Percentiles rank a stretch among this genome's conserved stretches.
Evolutionary conservation across 1,284 basidiomycete species (phyloP).

Genomic region (Ustilago nuda): DNA sequence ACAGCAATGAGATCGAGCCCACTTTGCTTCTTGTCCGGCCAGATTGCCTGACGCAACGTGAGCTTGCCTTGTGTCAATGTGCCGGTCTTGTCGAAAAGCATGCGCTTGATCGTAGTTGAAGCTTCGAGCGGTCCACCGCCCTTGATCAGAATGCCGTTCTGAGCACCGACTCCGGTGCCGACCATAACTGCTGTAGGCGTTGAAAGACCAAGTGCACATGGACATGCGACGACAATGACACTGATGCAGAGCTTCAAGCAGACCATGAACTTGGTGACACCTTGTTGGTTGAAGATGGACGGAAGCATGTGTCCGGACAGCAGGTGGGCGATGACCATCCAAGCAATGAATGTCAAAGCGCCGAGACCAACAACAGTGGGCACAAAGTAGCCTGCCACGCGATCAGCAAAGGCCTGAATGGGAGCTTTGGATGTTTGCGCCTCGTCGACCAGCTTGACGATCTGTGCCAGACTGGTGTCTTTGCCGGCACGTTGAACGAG

Average conservation of each 20-base stretch:
- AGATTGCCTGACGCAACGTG: constrained; percentile 79
- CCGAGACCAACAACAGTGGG: constrained; percentile 88
- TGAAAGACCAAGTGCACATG: constrained; percentile 93
- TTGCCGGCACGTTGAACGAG: constrained; percentile 92
- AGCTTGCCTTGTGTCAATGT: constrained; percentile 92
- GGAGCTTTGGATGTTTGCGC: constrained; percentile 98
- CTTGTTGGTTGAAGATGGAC: constrained; percentile 83
- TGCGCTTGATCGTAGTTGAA: constrained; percentile 81
- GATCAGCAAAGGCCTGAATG: constrained; percentile 96
- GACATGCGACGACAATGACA: constrained; percentile 97
- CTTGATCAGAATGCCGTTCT: constrained; percentile 98
- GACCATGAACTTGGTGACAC: constrained; percentile 86
- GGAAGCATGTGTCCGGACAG: constrained; percentile 77
- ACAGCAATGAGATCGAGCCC: constrained; percentile 29
- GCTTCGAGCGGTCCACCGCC: constrained; percentile 94
- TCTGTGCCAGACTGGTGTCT: constrained; percentile 94
- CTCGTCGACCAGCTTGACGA: constrained; percentile 95
- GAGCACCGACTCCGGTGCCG: constrained; percentile 94
- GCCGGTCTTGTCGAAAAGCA: constrained; percentile 97
- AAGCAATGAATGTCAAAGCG: constrained; percentile 82
- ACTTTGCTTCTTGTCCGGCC: constrained; percentile 74
- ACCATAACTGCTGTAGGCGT: constrained; percentile 99
- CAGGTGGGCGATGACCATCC: constrained; percentile 81
- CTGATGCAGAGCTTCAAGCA: constrained; percentile 98
- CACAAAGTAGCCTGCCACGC: constrained; percentile 93